Base-by-base conservation (phyloP, 495 filamentous ascomycete species). In the Diplogelasinospora grovesii region DNA sequence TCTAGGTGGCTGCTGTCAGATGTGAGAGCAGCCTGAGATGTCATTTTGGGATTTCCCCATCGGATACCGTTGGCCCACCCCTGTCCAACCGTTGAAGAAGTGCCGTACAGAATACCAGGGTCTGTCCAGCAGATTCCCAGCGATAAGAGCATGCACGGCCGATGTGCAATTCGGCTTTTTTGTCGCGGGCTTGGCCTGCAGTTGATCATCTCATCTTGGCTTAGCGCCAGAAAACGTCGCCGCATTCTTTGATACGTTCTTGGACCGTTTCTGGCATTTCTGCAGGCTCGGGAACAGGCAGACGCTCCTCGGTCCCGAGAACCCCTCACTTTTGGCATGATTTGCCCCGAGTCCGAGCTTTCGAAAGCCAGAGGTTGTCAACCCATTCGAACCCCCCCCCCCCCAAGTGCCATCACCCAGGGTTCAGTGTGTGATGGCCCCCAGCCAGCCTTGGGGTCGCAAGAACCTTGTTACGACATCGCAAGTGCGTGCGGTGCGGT, bases 11-110 rank as follows among this genome's bases (percentile, higher is more conserved):
- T 31, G n/a, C n/a, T 14, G 29, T 30, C 36, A 40, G 43, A 22
- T 15, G 29, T 28, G 30, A 7, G 15, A 29, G 47, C 22, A 28
- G 16, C 32, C n/a, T 31, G 28, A 31, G 28, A 14, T 31, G 22
- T 8, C 16, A 30, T 27, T 29, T 41, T 54, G 54, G 54, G 34
- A 32, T 50, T 60, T 52, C 57, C 57, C 57, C 47, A 61, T 60
- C 54, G 48, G 49, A 49, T 49, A 35, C 42, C 32, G 27, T 18
- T n/a, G n/a, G 27, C 16, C 11, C 13, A 13, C 20, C 39, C 39
- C 29, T 30, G 25, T n/a, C n/a, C 16, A 19, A 41, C 10, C 15
- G 23, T 13, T 15, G 24, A 7, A 11, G 24, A 26, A 6, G 11
- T 26, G 24, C 24, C 24, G 11, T 26, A 11, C 6, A 6, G 24